phyloP scores from a whole-genome alignment of 2,329 filamentous ascomycete species.

The Fusarium aywerte region DNA sequence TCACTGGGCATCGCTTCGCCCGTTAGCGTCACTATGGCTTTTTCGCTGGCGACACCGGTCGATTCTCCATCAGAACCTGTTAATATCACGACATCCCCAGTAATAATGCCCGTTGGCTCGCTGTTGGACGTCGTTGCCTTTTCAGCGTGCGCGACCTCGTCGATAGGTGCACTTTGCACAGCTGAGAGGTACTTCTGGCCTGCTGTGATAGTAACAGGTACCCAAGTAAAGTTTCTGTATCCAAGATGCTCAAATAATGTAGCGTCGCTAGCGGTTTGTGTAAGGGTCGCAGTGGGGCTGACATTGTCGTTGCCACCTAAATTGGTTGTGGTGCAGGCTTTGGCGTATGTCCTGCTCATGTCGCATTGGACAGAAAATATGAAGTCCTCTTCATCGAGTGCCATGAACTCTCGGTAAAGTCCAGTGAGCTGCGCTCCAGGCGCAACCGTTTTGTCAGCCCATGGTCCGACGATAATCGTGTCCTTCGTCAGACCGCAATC shows the following conservation, averaged over 20 bases:
- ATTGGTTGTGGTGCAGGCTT: neutral
- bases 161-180: no score
- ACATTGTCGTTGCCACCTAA: rapidly evolving
- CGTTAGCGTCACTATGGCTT: neutral
- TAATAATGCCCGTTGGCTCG: neutral
- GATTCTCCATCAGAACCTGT: neutral
- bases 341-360: neutral
- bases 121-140: neutral
- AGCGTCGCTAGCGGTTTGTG: neutral
- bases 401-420: neutral
- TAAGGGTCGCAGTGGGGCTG: neutral
- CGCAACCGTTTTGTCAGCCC: neutral
- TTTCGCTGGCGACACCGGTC: neutral
- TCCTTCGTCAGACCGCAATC: neutral
- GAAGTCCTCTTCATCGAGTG: neutral
- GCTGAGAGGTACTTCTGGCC: neutral
- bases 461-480: neutral
- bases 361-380: neutral
- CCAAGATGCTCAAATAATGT: neutral
- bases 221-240: neutral
- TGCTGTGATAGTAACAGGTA: neutral
- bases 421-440: neutral
- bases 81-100: neutral
- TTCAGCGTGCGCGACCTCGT: neutral
- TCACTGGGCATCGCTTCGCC: neutral